phyloP scores from a whole-genome alignment of 2,329 filamentous ascomycete genomes.

The Cercospora canescens region DNA sequence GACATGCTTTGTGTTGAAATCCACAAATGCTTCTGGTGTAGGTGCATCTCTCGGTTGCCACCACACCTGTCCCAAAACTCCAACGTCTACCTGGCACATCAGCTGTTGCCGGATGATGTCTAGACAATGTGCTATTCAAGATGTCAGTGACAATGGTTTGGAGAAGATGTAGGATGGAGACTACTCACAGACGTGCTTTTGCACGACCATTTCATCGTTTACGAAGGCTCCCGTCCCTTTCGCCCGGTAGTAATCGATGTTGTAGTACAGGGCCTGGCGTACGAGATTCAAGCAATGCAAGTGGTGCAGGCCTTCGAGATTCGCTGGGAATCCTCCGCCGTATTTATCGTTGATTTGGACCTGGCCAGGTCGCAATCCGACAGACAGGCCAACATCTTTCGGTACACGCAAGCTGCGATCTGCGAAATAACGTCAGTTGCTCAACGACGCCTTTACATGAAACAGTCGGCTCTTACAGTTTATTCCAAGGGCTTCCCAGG shows the following conservation, averaged over 20 bases:
- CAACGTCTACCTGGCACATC: slow-evolving; percentile 64
- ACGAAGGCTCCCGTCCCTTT: slow-evolving; percentile 55
- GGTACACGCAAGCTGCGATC: slow-evolving; percentile 16
- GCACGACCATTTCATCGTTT: slow-evolving; percentile 57
- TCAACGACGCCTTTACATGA: slow-evolving; percentile 22
- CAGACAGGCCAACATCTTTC: slow-evolving; percentile 27
- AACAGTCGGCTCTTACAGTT: slow-evolving; percentile 46
- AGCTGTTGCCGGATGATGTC: slow-evolving; percentile 65
- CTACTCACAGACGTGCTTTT: slow-evolving; percentile 58
- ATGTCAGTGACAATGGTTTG: background rate
- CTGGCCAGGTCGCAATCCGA: slow-evolving; percentile 55
- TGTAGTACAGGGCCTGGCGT: slow-evolving; percentile 60
- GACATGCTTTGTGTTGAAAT: slow-evolving; percentile 62
- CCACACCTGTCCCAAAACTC: slow-evolving; percentile 64
- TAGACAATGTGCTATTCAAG: slow-evolving; percentile 56
- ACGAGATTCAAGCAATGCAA: slow-evolving; percentile 63
- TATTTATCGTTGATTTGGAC: slow-evolving; percentile 58
- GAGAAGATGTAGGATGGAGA: background rate
- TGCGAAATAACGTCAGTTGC: slow-evolving; percentile 2
- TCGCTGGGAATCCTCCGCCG: slow-evolving; percentile 61
- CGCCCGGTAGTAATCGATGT: slow-evolving; percentile 59
- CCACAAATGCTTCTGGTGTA: slow-evolving; percentile 54
- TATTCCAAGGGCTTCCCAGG: slow-evolving; percentile 56
- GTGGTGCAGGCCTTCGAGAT: slow-evolving; percentile 59
- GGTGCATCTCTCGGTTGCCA: slow-evolving; percentile 43